Percentiles rank a stretch among this genome's conserved stretches.
Conservation (phyloP, 495 filamentous ascomycete genomes). For the Aspergillus bridgeri region DNA sequence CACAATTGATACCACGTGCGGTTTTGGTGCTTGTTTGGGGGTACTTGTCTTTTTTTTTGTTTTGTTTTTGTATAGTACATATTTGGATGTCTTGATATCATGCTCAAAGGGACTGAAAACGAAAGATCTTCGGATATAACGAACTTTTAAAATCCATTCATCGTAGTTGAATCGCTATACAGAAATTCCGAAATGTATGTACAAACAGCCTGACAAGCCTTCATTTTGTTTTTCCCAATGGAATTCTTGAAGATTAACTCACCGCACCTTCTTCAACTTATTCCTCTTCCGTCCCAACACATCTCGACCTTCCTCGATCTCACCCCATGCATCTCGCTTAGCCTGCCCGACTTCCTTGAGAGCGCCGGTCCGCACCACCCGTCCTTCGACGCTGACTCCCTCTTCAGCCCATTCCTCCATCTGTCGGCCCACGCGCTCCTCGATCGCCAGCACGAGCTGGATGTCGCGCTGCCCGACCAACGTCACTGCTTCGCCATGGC, state of each 20-base stretch:
- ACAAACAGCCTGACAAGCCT: not conserved
- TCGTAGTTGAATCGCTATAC: not conserved
- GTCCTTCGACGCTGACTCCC: slow-evolving; percentile 81
- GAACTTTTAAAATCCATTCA: not conserved
- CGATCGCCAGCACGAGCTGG: slow-evolving; percentile 79
- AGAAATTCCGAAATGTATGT: not conserved
- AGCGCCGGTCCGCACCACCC: slow-evolving; percentile 70
- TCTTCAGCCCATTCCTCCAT: slow-evolving; percentile 84
- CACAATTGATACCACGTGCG: not conserved
- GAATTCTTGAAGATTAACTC: not conserved
- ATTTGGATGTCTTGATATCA: not conserved
- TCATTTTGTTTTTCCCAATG: not conserved
- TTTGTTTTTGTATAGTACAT: not conserved
- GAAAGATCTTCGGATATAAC: no score
- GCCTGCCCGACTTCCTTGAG: slow-evolving; percentile 87
- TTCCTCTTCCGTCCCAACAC: slow-evolving; percentile 53
- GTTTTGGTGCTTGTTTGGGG: not conserved
- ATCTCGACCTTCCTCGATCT: slow-evolving; percentile 89
- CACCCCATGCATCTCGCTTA: slow-evolving; percentile 82
- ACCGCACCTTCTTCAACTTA: slow-evolving; percentile 47
- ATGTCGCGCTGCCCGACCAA: slow-evolving; percentile 92
- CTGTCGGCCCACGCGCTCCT: slow-evolving; percentile 72
- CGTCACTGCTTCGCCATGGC: slow-evolving; percentile 75
- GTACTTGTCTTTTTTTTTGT: not conserved
- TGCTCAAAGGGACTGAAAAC: not conserved